phyloP scores from a whole-genome alignment of 2,329 filamentous ascomycete genomes.

The Hymenoscyphus scutula region DNA sequence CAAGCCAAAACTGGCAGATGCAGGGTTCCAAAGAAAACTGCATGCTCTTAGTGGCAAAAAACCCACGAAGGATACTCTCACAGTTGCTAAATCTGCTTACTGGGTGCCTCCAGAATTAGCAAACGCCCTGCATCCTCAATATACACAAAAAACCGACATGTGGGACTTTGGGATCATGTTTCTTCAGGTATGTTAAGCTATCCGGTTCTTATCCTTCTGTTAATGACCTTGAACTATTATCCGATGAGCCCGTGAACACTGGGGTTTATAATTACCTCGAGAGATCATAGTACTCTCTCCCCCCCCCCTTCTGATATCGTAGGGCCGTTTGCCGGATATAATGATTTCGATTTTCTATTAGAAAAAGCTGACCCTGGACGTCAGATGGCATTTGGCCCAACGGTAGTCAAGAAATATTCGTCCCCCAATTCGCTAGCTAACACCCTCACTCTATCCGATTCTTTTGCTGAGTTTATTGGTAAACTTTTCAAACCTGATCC shows the following conservation, averaged over 20 bases:
- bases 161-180: slow-evolving; percentile 95
- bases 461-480: slow-evolving; percentile 75
- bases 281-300: too few relatives aligned
- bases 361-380: not conserved
- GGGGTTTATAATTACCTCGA: too few relatives aligned
- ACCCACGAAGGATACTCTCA: slow-evolving; percentile 50
- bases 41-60: slow-evolving; percentile 58
- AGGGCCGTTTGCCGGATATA: too few relatives aligned
- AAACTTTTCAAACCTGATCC: slow-evolving; percentile 84
- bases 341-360: not conserved
- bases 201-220: not conserved
- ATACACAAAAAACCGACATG: slow-evolving; percentile 80
- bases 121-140: slow-evolving; percentile 57
- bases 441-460: slow-evolving; percentile 67
- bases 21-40: slow-evolving; percentile 66
- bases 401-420: slow-evolving; percentile 71
- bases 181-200: slow-evolving; percentile 51
- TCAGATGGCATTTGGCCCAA: slow-evolving; percentile 80
- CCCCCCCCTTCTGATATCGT: too few relatives aligned
- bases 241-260: not conserved
- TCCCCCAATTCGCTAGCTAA: slow-evolving; percentile 75
- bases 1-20: slow-evolving; percentile 72
- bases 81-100: slow-evolving; percentile 70
- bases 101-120: slow-evolving; percentile 81
- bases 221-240: not conserved